A percentile compares a stretch with the other conserved stretches of the same genome.
phyloP scores from a whole-genome alignment of 2,329 filamentous ascomycete genomes.

The Lasiodiplodia hormozganensis region DNA sequence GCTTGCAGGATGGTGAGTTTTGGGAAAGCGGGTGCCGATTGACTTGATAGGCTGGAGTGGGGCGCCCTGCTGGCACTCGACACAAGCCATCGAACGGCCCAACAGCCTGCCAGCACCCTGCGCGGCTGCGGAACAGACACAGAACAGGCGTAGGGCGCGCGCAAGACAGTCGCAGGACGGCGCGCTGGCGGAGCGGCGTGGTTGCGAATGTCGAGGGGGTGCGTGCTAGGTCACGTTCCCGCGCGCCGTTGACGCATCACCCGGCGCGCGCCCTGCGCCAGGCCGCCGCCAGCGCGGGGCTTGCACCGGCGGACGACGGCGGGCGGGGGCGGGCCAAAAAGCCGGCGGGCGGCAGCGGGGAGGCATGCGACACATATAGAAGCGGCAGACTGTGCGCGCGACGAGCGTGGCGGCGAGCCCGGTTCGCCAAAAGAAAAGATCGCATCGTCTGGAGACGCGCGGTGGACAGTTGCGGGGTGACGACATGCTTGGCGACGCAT shows the following conservation, averaged over 20 bases:
- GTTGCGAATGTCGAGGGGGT: constrained; percentile 7
- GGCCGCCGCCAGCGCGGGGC: background rate
- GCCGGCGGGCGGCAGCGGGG: background rate
- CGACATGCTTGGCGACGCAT: constrained; percentile 3
- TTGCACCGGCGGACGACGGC: background rate
- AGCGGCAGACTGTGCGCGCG: constrained; percentile 4
- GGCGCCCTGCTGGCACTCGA: constrained; percentile 27
- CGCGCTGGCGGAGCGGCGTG: constrained; percentile 8
- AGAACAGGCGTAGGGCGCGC: constrained; percentile 18
- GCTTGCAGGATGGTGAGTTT: constrained; percentile 33
- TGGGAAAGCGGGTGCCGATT: constrained; percentile 32
- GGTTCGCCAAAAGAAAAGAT: background rate
- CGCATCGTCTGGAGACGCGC: constrained; percentile 22
- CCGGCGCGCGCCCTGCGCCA: constrained; percentile 8
- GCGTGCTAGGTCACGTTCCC: constrained; percentile 20
- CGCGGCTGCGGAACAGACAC: constrained; percentile 25
- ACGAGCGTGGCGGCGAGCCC: constrained; percentile 6
- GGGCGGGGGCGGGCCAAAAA: constrained; percentile 15
- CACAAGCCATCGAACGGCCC: constrained; percentile 28
- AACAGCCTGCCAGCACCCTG: constrained; percentile 27
- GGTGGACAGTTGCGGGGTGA: constrained; percentile 12
- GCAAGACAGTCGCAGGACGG: constrained; percentile 7
- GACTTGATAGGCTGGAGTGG: constrained; percentile 34
- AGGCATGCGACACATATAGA: constrained; percentile 7
- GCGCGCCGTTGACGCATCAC: constrained; percentile 24